Conservation (phyloP, 345 rosid species). For the Pistacia integerrima region DNA sequence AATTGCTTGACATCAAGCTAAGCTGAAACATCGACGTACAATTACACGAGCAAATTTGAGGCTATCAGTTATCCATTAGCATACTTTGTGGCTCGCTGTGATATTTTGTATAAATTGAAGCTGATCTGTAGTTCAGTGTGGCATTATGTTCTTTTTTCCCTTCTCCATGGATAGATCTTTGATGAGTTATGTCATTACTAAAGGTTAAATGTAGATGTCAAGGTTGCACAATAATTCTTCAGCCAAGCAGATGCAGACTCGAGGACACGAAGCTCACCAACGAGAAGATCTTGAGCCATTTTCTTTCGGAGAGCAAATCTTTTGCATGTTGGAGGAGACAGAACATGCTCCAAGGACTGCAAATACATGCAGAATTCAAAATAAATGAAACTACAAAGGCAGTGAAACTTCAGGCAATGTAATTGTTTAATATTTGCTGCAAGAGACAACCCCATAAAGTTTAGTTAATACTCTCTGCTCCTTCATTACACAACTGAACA, state of each 20-base stretch:
- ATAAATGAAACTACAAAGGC: background rate
- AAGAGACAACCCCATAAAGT: background rate
- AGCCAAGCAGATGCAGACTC: slow-evolving; percentile 73
- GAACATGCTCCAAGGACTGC: slow-evolving; percentile 46
- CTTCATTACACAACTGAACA: background rate
- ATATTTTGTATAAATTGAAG: too few species aligned
- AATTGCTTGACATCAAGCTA: too few species aligned
- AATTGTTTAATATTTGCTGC: background rate
- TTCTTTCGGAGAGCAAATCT: slow-evolving; percentile 40
- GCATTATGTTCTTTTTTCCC: background rate
- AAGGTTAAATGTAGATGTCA: slow-evolving; percentile 7
- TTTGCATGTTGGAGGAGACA: slow-evolving; percentile 18
- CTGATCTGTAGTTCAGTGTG: too few species aligned
- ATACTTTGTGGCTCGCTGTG: too few species aligned
- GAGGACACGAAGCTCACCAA: slow-evolving; percentile 72
- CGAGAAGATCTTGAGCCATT: slow-evolving; percentile 71
- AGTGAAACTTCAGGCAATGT: background rate
- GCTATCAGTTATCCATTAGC: too few species aligned
- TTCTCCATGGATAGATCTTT: background rate
- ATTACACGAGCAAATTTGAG: too few species aligned
- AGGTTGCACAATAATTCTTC: slow-evolving; percentile 48
- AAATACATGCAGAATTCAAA: background rate
- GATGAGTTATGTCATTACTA: background rate
- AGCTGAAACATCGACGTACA: too few species aligned
- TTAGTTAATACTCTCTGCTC: background rate